phyloP scores from a whole-genome alignment of 306 rosid species.

The barrel medic (Medicago truncatula) region MtrunA17r5.0-ANR NC_053044.1:42215501-42216000 shows the following conservation, averaged over 20 bases:
- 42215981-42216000: conserved; percentile 34
- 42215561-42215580: conserved; percentile 38
- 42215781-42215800: conserved; percentile 17
- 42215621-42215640: conserved; percentile 15
- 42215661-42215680: neutral
- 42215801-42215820: neutral
- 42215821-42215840: conserved; percentile 7
- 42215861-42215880: conserved; percentile 77
- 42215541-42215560: conserved; percentile 65
- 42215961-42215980: conserved; percentile 58
- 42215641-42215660: conserved; percentile 5
- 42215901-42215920: conserved; percentile 71
- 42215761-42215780: neutral
- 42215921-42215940: conserved; percentile 71
- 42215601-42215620: conserved; percentile 33
- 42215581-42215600: conserved; percentile 33
- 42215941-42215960: conserved; percentile 65
- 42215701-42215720: conserved; percentile 2
- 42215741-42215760: neutral
- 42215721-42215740: conserved; percentile 16
- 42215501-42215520: conserved; percentile 87
- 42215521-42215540: conserved; percentile 89
- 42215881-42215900: conserved; percentile 73
- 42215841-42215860: conserved; percentile 73
- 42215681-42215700: conserved; percentile 3